Evolutionary conservation across 768 basidiomycete species (phyloP).

Genomic region (Hericium erinaceus): DNA sequence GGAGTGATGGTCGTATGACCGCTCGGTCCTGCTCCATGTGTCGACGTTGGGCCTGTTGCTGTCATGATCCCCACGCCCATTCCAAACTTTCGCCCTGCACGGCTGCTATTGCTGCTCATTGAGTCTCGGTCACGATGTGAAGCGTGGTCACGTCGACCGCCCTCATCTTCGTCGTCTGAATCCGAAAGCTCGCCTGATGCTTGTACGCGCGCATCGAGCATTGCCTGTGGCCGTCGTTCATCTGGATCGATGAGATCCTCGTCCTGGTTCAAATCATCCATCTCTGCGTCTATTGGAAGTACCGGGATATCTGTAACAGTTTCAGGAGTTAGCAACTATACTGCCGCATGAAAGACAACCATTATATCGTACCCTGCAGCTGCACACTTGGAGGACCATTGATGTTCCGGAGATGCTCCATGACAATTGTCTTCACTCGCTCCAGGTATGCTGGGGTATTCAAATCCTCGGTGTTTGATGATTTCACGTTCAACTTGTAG

Average conservation of each 20-base stretch:
- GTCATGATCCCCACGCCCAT: slow-evolving; percentile 66
- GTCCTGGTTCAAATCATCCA: slow-evolving; percentile 74
- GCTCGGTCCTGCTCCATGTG: slow-evolving; percentile 71
- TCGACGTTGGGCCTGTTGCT: slow-evolving; percentile 41
- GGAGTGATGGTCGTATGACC: slow-evolving; percentile 13
- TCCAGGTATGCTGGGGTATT: slow-evolving; percentile 91
- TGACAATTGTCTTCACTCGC: slow-evolving; percentile 83
- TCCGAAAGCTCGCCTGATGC: slow-evolving; percentile 88
- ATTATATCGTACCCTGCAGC: slow-evolving; percentile 55
- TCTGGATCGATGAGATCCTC: slow-evolving; percentile 78
- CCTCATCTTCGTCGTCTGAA: slow-evolving; percentile 96
- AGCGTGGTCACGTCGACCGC: slow-evolving; percentile 64
- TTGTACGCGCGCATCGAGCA: slow-evolving; percentile 77
- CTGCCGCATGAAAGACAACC: background rate
- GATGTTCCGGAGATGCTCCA: slow-evolving; percentile 81
- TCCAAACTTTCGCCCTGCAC: slow-evolving; percentile 38
- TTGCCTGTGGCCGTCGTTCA: slow-evolving; percentile 60
- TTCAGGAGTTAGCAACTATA: background rate
- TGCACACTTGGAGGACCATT: slow-evolving; percentile 91
- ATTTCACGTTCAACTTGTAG: slow-evolving; percentile 89
- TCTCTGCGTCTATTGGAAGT: slow-evolving; percentile 72
- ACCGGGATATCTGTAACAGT: slow-evolving; percentile 65
- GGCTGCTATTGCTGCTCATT: slow-evolving; percentile 32
- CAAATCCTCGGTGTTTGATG: slow-evolving; percentile 92
- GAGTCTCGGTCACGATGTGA: slow-evolving; percentile 28